These are phyloP conservation scores for Xylaria palmicola DNA, from an alignment of 495 filamentous ascomycete species.

Conservation along the genomic window DNA sequence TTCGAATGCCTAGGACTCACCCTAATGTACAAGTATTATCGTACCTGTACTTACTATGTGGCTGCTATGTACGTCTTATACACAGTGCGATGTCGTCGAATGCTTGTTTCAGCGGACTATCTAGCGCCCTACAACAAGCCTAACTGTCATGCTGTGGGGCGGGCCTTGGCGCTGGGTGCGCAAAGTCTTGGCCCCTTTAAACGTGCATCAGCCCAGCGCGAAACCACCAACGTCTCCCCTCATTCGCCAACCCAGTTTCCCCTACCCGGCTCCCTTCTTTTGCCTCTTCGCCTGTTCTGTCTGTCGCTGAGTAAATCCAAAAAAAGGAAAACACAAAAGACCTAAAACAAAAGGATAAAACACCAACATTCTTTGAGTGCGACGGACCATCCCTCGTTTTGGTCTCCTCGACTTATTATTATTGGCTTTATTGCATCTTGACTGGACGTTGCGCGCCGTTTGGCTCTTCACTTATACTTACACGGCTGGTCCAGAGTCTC, in stretches of 20 bases:
- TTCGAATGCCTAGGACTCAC: too few species aligned
- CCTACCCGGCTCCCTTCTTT: neutral
- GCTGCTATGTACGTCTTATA: too few species aligned
- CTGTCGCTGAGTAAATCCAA: neutral
- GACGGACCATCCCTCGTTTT: conserved; percentile 14
- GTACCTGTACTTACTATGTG: too few species aligned
- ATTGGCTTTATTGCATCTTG: neutral
- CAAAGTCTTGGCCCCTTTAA: conserved; percentile 12
- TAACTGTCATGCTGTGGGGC: conserved; percentile 1
- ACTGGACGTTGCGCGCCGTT: too few species aligned
- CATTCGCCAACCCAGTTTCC: neutral
- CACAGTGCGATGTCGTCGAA: too few species aligned
- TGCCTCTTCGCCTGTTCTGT: neutral
- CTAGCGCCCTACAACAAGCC: neutral
- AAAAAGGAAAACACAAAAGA: too few species aligned
- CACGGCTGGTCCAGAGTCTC: conserved; percentile 5
- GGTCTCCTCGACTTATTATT: neutral
- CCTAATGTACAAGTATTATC: too few species aligned
- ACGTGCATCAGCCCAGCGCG: conserved; percentile 10
- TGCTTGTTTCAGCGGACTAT: too few species aligned
- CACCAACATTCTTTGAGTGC: conserved; percentile 9
- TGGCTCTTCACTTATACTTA: neutral
- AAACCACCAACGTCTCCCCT: neutral
- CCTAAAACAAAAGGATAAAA: neutral
- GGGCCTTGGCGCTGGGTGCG: neutral